These are phyloP conservation scores for Pleurotus tuber-regium DNA, from an alignment of 768 basidiomycete species.

Conservation along the genomic window DNA sequence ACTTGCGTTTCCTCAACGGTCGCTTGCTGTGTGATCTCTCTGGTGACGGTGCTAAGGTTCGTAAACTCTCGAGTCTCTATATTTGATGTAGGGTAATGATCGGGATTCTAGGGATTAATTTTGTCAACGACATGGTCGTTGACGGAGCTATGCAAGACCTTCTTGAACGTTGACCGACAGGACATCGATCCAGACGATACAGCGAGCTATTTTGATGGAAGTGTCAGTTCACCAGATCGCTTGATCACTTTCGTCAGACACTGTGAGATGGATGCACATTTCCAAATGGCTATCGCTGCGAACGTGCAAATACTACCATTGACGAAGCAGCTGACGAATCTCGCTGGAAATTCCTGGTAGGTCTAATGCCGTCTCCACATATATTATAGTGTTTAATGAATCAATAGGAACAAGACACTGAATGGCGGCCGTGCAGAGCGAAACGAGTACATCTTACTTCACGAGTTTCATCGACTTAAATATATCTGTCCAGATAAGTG, in stretches of 20 bases:
- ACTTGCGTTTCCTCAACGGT: slow-evolving; percentile 80
- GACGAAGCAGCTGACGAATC: slow-evolving; percentile 90
- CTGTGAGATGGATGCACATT: slow-evolving; percentile 94
- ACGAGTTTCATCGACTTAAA: slow-evolving; percentile 95
- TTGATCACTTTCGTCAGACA: slow-evolving; percentile 88
- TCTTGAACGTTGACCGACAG: slow-evolving; percentile 81
- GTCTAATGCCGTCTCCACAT: slow-evolving; percentile 17
- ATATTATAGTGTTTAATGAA: background rate
- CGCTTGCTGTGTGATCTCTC: slow-evolving; percentile 89
- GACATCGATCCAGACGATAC: slow-evolving; percentile 98
- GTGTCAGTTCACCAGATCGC: slow-evolving; percentile 68
- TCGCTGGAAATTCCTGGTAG: slow-evolving; percentile 96
- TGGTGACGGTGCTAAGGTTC: slow-evolving; percentile 90
- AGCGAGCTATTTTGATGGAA: slow-evolving; percentile 84
- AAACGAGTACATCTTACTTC: slow-evolving; percentile 97
- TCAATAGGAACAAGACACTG: slow-evolving; percentile 87
- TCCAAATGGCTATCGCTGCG: slow-evolving; percentile 93
- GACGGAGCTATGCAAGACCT: slow-evolving; percentile 93
- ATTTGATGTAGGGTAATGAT: background rate
- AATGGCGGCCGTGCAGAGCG: slow-evolving; percentile 98
- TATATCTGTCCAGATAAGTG: slow-evolving; percentile 96
- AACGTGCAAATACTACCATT: slow-evolving; percentile 94
- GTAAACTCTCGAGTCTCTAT: slow-evolving; percentile 14
- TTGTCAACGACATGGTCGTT: slow-evolving; percentile 97
- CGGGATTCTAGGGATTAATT: slow-evolving; percentile 78